These are phyloP conservation scores for Diphasiastrum complanatum DNA, from an alignment of 83 land plant genomes.

Conservation along the genomic window DNA sequence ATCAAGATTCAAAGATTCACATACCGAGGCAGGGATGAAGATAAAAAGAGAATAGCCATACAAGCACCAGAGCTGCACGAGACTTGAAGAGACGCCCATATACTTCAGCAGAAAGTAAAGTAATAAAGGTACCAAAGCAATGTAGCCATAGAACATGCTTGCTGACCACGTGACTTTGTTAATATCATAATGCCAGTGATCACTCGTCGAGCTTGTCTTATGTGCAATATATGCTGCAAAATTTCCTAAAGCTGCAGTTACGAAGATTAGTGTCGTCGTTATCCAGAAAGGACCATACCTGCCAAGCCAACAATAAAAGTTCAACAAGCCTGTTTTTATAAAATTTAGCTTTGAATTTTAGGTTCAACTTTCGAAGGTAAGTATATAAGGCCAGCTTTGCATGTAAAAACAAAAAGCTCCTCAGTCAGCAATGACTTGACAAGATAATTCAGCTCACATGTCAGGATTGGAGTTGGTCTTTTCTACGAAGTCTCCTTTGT, in stretches of 20 bases:
- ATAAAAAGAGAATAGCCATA: slow-evolving; percentile 95
- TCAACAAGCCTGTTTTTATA: background rate
- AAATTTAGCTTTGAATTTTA: background rate
- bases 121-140: slow-evolving; percentile 63
- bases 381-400: background rate
- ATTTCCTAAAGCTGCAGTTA: slow-evolving; percentile 94
- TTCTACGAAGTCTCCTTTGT: slow-evolving; percentile 72
- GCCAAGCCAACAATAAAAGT: slow-evolving; percentile 10
- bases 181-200: slow-evolving; percentile 90
- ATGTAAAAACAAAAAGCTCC: background rate
- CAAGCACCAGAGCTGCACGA: slow-evolving; percentile 83
- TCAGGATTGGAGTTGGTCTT: slow-evolving; percentile 79
- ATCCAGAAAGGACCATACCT: slow-evolving; percentile 99
- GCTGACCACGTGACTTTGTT: slow-evolving; percentile 96
- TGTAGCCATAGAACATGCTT: slow-evolving; percentile 95
- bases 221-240: slow-evolving; percentile 90
- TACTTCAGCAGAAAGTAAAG: slow-evolving; percentile 82
- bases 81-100: slow-evolving; percentile 83
- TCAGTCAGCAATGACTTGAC: background rate
- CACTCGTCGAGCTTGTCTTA: slow-evolving; percentile 47
- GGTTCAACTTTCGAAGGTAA: background rate
- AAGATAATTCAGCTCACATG: slow-evolving; percentile 46
- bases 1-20: slow-evolving; percentile 15
- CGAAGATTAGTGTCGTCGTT: slow-evolving; percentile 93
- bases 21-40: slow-evolving; percentile 95